These are phyloP conservation scores for Vitis hybrid DNA, from an alignment of 177 flowering plant genomes.

Conservation along the genomic window DNA sequence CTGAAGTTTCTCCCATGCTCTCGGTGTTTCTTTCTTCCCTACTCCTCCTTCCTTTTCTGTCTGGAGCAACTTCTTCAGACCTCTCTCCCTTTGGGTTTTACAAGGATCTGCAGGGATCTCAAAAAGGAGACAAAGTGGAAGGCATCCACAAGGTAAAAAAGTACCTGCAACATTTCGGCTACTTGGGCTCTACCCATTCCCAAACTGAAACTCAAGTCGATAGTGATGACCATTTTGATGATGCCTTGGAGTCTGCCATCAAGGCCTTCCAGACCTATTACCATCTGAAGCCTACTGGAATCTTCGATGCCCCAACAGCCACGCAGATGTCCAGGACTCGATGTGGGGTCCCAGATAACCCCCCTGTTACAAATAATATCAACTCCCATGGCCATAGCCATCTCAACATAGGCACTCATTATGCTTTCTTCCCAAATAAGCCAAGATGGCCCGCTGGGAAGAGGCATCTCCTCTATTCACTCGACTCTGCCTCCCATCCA, in stretches of 20 bases:
- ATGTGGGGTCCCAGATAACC: slow-evolving; percentile 25
- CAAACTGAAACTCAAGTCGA: not conserved
- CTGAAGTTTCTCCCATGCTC: too few relatives aligned
- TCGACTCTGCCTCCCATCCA: slow-evolving; percentile 1
- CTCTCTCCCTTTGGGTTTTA: slow-evolving; percentile 23
- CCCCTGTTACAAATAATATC: slow-evolving; percentile 27
- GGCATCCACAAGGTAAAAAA: slow-evolving; percentile 19
- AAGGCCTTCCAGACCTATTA: slow-evolving; percentile 26
- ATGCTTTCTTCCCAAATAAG: slow-evolving; percentile 12
- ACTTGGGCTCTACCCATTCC: slow-evolving; percentile 9
- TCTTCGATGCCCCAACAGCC: slow-evolving; percentile 22
- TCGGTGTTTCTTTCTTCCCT: not conserved
- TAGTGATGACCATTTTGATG: slow-evolving; percentile 19
- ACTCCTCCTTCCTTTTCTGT: not conserved
- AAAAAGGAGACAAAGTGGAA: slow-evolving; percentile 19
- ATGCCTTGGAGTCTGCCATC: slow-evolving; percentile 25
- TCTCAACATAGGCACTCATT: slow-evolving; percentile 16
- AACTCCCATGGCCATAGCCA: not conserved
- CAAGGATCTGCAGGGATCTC: slow-evolving; percentile 21
- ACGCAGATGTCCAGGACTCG: slow-evolving; percentile 14
- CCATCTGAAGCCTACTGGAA: slow-evolving; percentile 27
- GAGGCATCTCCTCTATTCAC: slow-evolving; percentile 31
- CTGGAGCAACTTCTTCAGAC: not conserved
- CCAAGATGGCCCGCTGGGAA: slow-evolving; percentile 28
- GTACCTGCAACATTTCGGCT: slow-evolving; percentile 22